Evolutionary conservation across 805 yeast species (phyloP), one percentile per base, ranked within the genome.

Genomic region (Wickerhamomyces xylosicus): DNA sequence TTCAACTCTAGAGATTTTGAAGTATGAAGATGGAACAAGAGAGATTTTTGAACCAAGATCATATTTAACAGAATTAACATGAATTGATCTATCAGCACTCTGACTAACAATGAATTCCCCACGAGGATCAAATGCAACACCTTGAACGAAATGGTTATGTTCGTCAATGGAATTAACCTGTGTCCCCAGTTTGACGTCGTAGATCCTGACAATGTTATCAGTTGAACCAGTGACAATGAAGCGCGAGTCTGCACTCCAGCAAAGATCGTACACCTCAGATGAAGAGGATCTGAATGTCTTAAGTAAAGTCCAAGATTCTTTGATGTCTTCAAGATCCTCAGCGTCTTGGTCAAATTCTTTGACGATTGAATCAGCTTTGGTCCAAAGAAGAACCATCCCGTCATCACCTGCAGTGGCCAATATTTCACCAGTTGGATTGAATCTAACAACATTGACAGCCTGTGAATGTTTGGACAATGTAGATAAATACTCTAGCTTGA

Each of bases 381-480:
- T 67, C 98, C 98, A 92, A 28, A 92, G 59, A 46, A 89, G 66
- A 19, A 92, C 71, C 6, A 81, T 76, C 2, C 98, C 97, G 57
- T 92, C 98, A 54, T 92, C 99, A 3, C 97, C 95, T 0, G 95
- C 97, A 0, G 90, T 72, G 0, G 97, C 97, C 18, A 92, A 63
- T 6, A 71, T 47, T 36, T 71, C 67, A 1, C 96, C 96, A 3
- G 57, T 60, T 2, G 80, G 77, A 52, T 75, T 79, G 54, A 89
- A 92, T 37, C 95, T 63, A 5, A 85, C 95, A 27, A 77, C 89
- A 54, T 92, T 92, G 17, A 92, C 96, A 0, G 97, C 96, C 56
- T 87, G 95, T 2, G 92, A 84, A 56, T 92, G 98, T 49, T 86
- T 87, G 3, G 81, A 59, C 37, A 92, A 67, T 0, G 96, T 85